These are phyloP conservation scores for Penicillium cosmopolitanum DNA, from an alignment of 495 filamentous ascomycete genomes.

Conservation along the genomic window DNA sequence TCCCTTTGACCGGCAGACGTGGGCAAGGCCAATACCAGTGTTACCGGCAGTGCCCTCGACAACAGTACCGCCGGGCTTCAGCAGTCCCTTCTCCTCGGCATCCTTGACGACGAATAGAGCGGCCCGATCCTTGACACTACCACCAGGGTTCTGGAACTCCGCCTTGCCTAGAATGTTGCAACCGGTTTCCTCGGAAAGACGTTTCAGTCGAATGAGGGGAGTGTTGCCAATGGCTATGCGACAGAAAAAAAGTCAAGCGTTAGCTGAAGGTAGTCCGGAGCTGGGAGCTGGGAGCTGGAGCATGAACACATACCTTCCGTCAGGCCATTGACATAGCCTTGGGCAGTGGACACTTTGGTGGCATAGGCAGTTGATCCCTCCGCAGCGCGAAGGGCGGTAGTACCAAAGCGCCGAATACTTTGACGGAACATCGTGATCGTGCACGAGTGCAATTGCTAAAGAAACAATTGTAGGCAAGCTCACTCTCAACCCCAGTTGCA, in stretches of 20 bases:
- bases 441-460: conserved; percentile 13
- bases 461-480: conserved; percentile 5
- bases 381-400: conserved; percentile 53
- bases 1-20: conserved; percentile 91
- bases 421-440: conserved; percentile 57
- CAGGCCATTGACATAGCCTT: conserved; percentile 81
- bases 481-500: neutral
- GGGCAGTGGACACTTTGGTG: conserved; percentile 74
- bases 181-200: conserved; percentile 86
- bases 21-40: conserved; percentile 95
- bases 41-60: conserved; percentile 97
- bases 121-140: conserved; percentile 94
- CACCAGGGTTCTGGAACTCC: conserved; percentile 98
- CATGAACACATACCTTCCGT: conserved; percentile 69
- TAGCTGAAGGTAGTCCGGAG: neutral
- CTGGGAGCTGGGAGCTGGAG: conserved; percentile 11
- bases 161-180: conserved; percentile 96
- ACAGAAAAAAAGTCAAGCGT: conserved; percentile 2
- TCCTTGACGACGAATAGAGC: conserved; percentile 92
- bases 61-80: conserved; percentile 86
- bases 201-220: conserved; percentile 87
- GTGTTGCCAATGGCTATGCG: conserved; percentile 91
- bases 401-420: conserved; percentile 58
- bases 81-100: conserved; percentile 83
- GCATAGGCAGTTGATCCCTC: conserved; percentile 62